A percentile compares a stretch with the other conserved stretches of the same genome.
Evolutionary conservation across 352 stramenopile species (phyloP).

Genomic region (Globisporangium carolinianum): DNA sequence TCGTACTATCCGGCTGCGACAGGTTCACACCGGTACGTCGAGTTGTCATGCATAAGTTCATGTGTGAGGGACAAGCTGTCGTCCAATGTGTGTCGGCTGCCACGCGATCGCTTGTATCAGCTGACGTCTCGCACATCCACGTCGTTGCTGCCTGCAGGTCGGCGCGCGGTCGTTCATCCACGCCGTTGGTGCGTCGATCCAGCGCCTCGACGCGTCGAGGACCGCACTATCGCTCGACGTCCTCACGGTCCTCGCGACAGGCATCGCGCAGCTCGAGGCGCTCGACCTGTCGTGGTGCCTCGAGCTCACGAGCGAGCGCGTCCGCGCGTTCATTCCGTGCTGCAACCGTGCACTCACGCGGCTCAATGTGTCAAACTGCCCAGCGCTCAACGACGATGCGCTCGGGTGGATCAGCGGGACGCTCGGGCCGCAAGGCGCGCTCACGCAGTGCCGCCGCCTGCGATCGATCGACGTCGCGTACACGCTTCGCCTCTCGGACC

Average conservation of each 20-base stretch:
- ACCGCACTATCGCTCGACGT: constrained; percentile 43
- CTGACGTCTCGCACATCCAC: constrained; percentile 29
- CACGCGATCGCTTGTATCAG: neutral
- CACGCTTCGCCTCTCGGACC: constrained; percentile 46
- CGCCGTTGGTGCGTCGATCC: constrained; percentile 34
- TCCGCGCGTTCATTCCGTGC: constrained; percentile 70
- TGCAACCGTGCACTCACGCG: constrained; percentile 46
- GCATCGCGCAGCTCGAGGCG: constrained; percentile 45
- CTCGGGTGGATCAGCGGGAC: constrained; percentile 64
- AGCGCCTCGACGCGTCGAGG: constrained; percentile 42
- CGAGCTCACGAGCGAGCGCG: constrained; percentile 39
- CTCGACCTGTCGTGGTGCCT: constrained; percentile 59
- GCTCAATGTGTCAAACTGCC: constrained; percentile 54
- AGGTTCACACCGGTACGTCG: constrained; percentile 32
- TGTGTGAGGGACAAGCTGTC: too few relatives aligned
- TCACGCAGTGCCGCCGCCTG: constrained; percentile 52
- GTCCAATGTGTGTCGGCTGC: too few relatives aligned
- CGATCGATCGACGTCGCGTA: constrained; percentile 68
- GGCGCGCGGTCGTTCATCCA: constrained; percentile 67
- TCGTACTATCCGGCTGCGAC: constrained; percentile 51
- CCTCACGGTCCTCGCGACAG: constrained; percentile 65
- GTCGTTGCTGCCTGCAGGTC: constrained; percentile 44
- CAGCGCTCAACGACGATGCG: constrained; percentile 59
- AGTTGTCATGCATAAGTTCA: neutral
- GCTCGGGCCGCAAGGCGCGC: constrained; percentile 50